Conservation (phyloP, 2,329 filamentous ascomycete genomes). For the Aspergillus udagawae region DNA sequence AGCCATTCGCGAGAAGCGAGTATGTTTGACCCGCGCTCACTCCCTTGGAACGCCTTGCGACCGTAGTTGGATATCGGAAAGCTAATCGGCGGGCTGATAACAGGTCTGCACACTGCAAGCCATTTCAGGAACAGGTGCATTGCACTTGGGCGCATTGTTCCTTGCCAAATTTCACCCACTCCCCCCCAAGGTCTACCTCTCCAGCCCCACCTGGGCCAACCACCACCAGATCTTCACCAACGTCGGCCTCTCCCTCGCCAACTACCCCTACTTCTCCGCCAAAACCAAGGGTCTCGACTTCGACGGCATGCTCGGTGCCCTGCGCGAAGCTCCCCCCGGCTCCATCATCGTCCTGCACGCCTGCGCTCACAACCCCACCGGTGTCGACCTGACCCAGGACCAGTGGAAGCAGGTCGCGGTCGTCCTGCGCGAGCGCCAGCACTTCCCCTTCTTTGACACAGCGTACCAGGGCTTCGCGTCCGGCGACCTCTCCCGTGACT, state of each 20-base stretch:
- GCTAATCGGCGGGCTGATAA: neutral
- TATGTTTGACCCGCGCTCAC: slow-evolving; percentile 30
- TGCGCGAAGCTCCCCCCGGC: slow-evolving; percentile 67
- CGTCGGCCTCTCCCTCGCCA: slow-evolving; percentile 70
- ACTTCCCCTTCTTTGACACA: slow-evolving; percentile 98
- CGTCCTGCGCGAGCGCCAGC: slow-evolving; percentile 70
- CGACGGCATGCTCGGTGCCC: slow-evolving; percentile 72
- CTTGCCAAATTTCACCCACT: slow-evolving; percentile 80
- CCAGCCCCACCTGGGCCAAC: slow-evolving; percentile 95
- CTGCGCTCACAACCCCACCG: slow-evolving; percentile 97
- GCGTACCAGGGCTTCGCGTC: slow-evolving; percentile 98
- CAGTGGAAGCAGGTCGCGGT: slow-evolving; percentile 90
- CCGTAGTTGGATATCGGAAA: neutral
- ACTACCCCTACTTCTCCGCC: slow-evolving; percentile 92
- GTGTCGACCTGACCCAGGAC: slow-evolving; percentile 86
- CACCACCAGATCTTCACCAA: slow-evolving; percentile 98
- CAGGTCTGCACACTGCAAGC: slow-evolving; percentile 77
- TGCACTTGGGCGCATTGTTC: slow-evolving; percentile 91
- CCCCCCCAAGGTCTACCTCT: slow-evolving; percentile 74
- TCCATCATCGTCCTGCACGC: slow-evolving; percentile 90
- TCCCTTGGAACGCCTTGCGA: neutral
- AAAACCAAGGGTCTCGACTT: slow-evolving; percentile 89
- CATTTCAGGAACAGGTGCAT: slow-evolving; percentile 93
- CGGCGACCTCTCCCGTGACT: slow-evolving; percentile 78
- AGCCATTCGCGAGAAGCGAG: slow-evolving; percentile 78